Base-by-base conservation (phyloP, 352 stramenopile species). In the Globisporangium spiculum region DNA sequence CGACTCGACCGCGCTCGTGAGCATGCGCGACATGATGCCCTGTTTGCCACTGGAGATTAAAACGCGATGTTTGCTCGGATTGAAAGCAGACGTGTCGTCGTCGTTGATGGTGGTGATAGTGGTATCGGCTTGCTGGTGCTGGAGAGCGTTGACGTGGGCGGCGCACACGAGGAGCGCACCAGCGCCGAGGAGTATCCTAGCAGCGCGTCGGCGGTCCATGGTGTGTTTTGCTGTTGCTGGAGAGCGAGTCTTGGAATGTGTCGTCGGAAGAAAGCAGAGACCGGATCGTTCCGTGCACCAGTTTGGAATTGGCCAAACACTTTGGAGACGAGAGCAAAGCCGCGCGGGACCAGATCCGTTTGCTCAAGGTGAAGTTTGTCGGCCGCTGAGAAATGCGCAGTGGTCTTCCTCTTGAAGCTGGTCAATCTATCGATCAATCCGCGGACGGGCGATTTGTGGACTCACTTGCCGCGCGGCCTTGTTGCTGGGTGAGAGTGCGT, bases 1-100 rank as follows among this genome's bases (percentile, higher is more conserved):
- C 53, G 64, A 66, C 22, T 76, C 61, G n/a, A 71, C 70, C n/a
- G 70, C 68, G 12, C 67, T 77, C 55, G 52, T 46, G 22, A 65
- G 60, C 26, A 65, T 57, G 22, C 60, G 60, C 26, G 41, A 65
- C 41, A 65, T 65, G 60, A 57, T 24, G 9, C 60, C 60, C 7
- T 26, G 59, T 41, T 22, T 9, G 22, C 41, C 22, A 26, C 4
- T 52, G 53, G 53, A 59, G 54, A 41, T 60, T 41, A 65, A 53
- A 27, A n/a, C 26, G 59, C 59, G 59, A 24, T 34, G 59, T 3
- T 56, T 38, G 1, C 54, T 60, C 54, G 16, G n/a, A 34, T 44
- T 26, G 18, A 44, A n/a, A 26, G 54, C 4, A 3, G 1, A 8
- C 54, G 18, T 12, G 18, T 60, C 27, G 16, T 36, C 6, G 52